Base-by-base conservation (phyloP, 2,329 filamentous ascomycete species). In the Sporothrix brasiliensis region DNA sequence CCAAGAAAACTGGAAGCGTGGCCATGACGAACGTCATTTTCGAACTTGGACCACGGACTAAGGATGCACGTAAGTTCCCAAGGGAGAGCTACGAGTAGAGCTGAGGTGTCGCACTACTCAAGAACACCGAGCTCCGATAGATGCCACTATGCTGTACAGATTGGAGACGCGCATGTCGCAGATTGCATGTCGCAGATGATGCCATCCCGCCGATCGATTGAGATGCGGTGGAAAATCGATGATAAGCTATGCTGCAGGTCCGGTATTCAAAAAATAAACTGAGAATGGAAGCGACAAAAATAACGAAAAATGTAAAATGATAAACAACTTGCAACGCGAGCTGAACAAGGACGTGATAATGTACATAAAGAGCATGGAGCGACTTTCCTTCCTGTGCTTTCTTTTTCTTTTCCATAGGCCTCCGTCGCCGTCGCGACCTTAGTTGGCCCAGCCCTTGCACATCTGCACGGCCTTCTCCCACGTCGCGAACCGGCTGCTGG, bases 391-490 rank as follows among this genome's bases (percentile, higher is more conserved):
- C 9, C 47, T 16, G 34, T 34, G 24, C 11, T 66, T 39, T 52
- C 21, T n/a, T 50, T 10, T 47, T 3, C 14, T 10, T 69, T 63
- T 34, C 60, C 44, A 7, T 68, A 6, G 10, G n/a, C 41, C 13
- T 16, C 11, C 41, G 11, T 16, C 11, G 14, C 41, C 5, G 5
- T 0, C 41, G 14, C 13, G 14, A 11, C 24, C 39, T 61, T 61
- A 63, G 58, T 10, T 66, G 47, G 85, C 79, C 85, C 85, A 87
- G 13, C 85, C 85, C 72, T 81, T 79, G 75, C 84, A 85, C 86
- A 88, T 88, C 74, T 87, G 80, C 0, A 88, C 86, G 5, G 86
- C 86, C 74, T 85, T 83, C 74, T 85, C 81, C 86, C 86, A 88
- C 73, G 82, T 83, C 39, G 74, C 79, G 72, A 86, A 86, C 78